Base-by-base conservation (phyloP, 345 rosid species). In the Hevea brasiliensis region DNA sequence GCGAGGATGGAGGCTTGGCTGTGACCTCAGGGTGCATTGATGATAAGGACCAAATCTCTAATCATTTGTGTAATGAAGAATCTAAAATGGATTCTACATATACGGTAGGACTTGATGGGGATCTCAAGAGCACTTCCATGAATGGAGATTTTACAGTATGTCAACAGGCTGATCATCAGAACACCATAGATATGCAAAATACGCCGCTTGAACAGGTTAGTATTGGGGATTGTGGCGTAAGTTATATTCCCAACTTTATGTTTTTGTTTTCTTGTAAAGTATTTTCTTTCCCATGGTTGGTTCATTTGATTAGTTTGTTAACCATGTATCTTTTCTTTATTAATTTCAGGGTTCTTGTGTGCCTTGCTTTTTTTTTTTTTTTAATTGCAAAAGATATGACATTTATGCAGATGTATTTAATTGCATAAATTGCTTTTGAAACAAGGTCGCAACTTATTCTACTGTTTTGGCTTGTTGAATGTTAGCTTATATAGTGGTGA, bases 151-250 rank as follows among this genome's bases (percentile, higher is more conserved):
- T 65, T 73, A 65, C 81, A 26, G 42, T 41, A 18, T 45, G 67
- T 72, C 79, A 69, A 66, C 86, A 78, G 73, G 76, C 77, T 79
- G 79, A 81, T 72, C 74, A 67, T 70, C 85, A 70, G 74, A 77
- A 40, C 76, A 78, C 70, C 73, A 70, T 41, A 71, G 84, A 82
- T 79, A 73, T 44, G 51, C 90, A 74, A 67, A 56, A 62, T 45
- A 35, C 74, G 75, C 71, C 68, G 74, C 57, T 69, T 8, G 82
- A 75, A 73, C 68, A 79, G 59, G 72, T 65, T 78, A 26, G 74
- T 71, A 56, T 29, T 58, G 84, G 71, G 71, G 78, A 87, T 78
- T 70, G 47, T 61, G 74, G 63, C 65, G 98, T 89, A 89, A 85
- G 91, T 84, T 65, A 48, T 42, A 32, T 8, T 5, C 51, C 40